phyloP scores from a whole-genome alignment of 208 protist genomes.

The Leishmania turanica region DNA sequence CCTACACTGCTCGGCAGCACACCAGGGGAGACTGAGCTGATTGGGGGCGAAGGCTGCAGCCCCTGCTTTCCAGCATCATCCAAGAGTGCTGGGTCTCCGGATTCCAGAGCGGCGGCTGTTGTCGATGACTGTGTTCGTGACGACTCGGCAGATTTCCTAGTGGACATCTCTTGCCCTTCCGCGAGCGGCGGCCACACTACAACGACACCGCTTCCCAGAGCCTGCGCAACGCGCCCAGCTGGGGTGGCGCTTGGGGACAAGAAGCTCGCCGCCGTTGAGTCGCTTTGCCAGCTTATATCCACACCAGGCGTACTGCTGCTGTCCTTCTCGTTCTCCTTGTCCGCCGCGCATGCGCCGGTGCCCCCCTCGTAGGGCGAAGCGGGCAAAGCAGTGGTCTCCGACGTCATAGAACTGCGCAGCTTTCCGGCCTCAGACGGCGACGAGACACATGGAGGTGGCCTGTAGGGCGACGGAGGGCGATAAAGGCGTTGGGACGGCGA shows the following conservation, averaged over 20 bases:
- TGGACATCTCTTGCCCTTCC: background rate
- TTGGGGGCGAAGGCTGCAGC: background rate
- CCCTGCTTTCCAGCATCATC: background rate
- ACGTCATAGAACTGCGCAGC: too few relatives aligned
- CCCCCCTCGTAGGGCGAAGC: background rate
- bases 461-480: slow-evolving; percentile 5
- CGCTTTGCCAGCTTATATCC: background rate
- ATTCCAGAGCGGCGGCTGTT: background rate
- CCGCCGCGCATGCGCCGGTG: background rate
- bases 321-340: background rate
- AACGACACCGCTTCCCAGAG: slow-evolving; percentile 25
- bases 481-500: slow-evolving; percentile 3
- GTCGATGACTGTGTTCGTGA: background rate
- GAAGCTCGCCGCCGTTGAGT: background rate
- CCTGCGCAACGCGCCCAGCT: background rate
- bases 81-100: background rate
- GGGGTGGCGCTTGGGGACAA: background rate
- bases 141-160: background rate
- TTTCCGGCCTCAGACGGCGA: background rate
- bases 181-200: slow-evolving; percentile 9
- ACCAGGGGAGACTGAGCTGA: background rate
- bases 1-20: background rate
- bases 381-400: background rate
- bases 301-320: background rate
- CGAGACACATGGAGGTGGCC: background rate